These are phyloP conservation scores for Chimonanthus salicifolius DNA, from an alignment of 164 flowering plant species.

Conservation along the genomic window DNA sequence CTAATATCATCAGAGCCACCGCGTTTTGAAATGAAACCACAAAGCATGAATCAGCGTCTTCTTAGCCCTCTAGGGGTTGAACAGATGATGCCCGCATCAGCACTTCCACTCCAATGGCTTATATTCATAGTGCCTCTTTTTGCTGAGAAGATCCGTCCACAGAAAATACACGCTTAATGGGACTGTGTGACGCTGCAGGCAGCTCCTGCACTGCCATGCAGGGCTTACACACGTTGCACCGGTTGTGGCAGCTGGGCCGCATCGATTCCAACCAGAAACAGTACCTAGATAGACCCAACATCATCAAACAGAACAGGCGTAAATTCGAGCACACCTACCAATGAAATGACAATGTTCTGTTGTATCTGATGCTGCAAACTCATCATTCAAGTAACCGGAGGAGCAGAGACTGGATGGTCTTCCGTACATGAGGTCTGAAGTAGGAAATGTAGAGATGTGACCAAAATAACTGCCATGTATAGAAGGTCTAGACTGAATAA, in stretches of 20 bases:
- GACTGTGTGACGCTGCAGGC: conserved; percentile 32
- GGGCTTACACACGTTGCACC: conserved; percentile 79
- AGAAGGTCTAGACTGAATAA: conserved; percentile 13
- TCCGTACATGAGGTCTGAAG: conserved; percentile 9
- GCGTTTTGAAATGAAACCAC: background rate
- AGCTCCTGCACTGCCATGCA: conserved; percentile 88
- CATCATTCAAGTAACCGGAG: conserved; percentile 10
- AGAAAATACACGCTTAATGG: conserved; percentile 17
- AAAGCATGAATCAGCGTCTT: background rate
- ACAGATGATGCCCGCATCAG: conserved; percentile 13
- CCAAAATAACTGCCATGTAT: conserved; percentile 7
- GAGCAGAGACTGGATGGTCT: conserved; percentile 4
- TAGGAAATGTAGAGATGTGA: conserved; percentile 15
- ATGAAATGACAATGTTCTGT: background rate
- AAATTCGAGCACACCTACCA: background rate
- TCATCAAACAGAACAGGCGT: background rate
- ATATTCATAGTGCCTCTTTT: conserved; percentile 47
- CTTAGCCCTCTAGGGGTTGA: conserved; percentile 8
- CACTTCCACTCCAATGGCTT: conserved; percentile 21
- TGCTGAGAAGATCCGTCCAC: conserved; percentile 8
- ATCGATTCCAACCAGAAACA: conserved; percentile 59
- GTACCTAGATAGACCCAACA: conserved; percentile 28
- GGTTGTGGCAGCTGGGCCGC: conserved; percentile 87
- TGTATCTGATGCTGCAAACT: background rate
- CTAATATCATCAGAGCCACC: background rate